phyloP scores from a whole-genome alignment of 208 protist genomes.

The Naegleria fowleri region DNA sequence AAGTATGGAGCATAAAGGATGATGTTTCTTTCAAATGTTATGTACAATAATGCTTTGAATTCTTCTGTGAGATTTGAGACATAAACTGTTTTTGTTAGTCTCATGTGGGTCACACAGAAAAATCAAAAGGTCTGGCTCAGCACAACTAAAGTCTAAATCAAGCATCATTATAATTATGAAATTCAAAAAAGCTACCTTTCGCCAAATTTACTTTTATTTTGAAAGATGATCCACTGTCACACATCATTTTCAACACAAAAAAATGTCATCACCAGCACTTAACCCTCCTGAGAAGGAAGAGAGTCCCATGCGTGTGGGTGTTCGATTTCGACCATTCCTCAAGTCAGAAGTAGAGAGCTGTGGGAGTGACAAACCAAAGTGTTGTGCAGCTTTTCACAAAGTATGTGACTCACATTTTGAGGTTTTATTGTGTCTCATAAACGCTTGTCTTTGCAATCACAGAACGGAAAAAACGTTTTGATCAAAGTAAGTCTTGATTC shows the following conservation, averaged over 20 bases:
- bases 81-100: no score
- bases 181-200: background rate
- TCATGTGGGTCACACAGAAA: no score
- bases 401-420: background rate
- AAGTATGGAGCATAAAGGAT: slow-evolving; percentile 16
- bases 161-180: no score
- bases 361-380: background rate
- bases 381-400: slow-evolving; percentile 8
- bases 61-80: no score
- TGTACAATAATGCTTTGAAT: no score
- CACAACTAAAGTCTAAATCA: no score
- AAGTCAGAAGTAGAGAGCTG: background rate
- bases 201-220: no score
- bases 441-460: no score
- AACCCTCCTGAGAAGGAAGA: background rate
- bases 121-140: no score
- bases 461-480: slow-evolving; percentile 11
- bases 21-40: no score
- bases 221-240: background rate
- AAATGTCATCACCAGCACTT: background rate
- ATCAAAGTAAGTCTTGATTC: background rate
- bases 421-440: no score
- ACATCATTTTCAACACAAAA: background rate
- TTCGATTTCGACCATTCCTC: background rate
- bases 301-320: background rate